Base-by-base conservation (phyloP, 345 rosid species). In the Orychophragmus violaceus region DNA sequence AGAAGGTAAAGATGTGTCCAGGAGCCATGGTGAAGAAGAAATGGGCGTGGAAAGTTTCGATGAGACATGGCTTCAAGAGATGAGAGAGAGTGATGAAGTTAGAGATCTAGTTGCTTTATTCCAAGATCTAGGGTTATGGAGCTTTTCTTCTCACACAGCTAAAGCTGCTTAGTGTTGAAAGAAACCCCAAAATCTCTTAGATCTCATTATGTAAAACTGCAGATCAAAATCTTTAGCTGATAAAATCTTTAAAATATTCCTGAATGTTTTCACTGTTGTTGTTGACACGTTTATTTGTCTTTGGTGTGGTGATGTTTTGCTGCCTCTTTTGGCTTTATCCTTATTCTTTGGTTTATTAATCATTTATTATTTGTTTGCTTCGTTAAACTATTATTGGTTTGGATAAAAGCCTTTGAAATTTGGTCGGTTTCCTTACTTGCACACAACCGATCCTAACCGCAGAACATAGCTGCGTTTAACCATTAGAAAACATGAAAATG, bases 151-250 rank as follows among this genome's bases (percentile, higher is more conserved):
- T 41, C 75, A 70, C 71, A 32, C 71, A 23, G 84, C 83, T 9
- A 82, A 80, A 72, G 82, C 88, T 63, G 85, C 82, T 21, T 82
- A 76, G 32, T 21, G 25, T 25, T 36, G n/a, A 24, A 8, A 11
- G 22, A 19, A 28, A 22, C 42, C 56, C 11, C 24, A 5, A 9
- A 42, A 0, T 9, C 3, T 3, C 13, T 50, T 10, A 57, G 48
- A 68, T 68, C 36, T n/a, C n/a, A n/a, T n/a, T n/a, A n/a, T n/a
- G 73, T 39, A 49, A 59, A 55, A 36, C 55, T 54, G 56, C 62
- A 70, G 69, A 71, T 70, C 68, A 33, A 27, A 49, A 5, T 22
- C 46, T 42, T 23, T 28, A 41, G 48, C 10, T 41, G 48, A 16
- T n/a, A 37, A 41, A 39, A 16, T 12, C 22, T 49, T 19, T 2